phyloP scores from a whole-genome alignment of 345 rosid genomes.

The Populus ilicifolia region DNA sequence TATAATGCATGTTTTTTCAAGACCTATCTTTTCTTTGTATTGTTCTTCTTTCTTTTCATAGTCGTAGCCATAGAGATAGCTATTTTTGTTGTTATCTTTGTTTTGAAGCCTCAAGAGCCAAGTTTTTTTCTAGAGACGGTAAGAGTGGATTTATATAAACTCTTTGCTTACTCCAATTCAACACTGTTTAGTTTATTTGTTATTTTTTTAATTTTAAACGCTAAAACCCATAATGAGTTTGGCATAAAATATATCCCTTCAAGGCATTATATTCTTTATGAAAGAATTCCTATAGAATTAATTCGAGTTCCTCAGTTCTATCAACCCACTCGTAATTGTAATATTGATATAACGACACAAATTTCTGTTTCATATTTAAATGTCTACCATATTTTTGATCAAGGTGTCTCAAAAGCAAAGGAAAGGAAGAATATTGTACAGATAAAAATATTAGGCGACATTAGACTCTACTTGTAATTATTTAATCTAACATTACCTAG shows the following conservation, averaged over 20 bases:
- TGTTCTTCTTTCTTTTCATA: conserved; percentile 13
- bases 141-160: conserved; percentile 25
- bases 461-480: conserved; percentile 13
- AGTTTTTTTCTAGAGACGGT: conserved; percentile 23
- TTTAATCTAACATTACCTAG: conserved; percentile 26
- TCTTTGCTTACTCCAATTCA: conserved; percentile 22
- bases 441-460: conserved; percentile 27
- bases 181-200: conserved; percentile 26
- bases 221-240: conserved; percentile 36
- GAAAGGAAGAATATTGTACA: conserved; percentile 4
- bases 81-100: conserved; percentile 10
- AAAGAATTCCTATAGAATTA: conserved; percentile 25
- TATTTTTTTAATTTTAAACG: conserved; percentile 25
- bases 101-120: conserved; percentile 34
- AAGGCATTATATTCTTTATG: conserved; percentile 17
- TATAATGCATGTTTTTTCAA: conserved; percentile 15
- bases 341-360: conserved; percentile 13
- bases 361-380: conserved; percentile 25
- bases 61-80: conserved; percentile 9
- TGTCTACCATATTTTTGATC: conserved; percentile 12
- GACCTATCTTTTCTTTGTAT: conserved; percentile 9
- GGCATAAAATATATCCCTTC: conserved; percentile 31
- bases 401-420: background rate
- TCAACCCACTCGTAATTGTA: conserved; percentile 34
- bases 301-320: conserved; percentile 28